phyloP scores from a whole-genome alignment of 495 filamentous ascomycete species.

The Neurospora sp. region DNA sequence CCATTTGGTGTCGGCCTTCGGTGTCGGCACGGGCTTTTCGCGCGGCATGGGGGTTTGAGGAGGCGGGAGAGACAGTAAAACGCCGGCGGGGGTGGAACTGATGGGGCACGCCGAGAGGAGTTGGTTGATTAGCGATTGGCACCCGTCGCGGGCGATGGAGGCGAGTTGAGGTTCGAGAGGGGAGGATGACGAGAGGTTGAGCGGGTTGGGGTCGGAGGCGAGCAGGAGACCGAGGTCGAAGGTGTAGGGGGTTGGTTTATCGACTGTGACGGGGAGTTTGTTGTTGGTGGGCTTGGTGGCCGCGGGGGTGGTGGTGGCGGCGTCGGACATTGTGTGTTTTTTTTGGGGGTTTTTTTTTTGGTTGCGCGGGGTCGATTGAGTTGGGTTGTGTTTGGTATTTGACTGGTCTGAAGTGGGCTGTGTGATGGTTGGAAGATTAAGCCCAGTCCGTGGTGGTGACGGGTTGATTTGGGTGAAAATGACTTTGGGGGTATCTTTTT shows the following conservation, averaged over 20 bases:
- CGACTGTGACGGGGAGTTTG: constrained; percentile 52
- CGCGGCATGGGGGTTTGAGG: too few relatives aligned
- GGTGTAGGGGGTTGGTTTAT: constrained; percentile 78
- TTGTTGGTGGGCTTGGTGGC: constrained; percentile 8
- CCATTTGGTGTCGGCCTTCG: constrained; percentile 84
- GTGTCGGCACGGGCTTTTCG: constrained; percentile 77
- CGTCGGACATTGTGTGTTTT: constrained; percentile 23
- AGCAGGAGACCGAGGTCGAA: constrained; percentile 87
- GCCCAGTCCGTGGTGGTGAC: background rate
- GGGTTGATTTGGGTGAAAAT: background rate
- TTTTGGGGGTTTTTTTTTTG: background rate
- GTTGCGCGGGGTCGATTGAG: background rate
- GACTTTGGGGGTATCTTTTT: background rate
- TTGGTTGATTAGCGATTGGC: constrained; percentile 70
- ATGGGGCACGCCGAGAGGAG: constrained; percentile 81
- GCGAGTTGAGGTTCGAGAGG: constrained; percentile 48
- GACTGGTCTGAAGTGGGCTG: background rate
- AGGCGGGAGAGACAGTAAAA: constrained; percentile 65
- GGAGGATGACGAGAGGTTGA: constrained; percentile 25
- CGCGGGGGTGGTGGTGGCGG: background rate
- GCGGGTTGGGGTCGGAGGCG: constrained; percentile 71
- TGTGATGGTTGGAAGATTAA: background rate
- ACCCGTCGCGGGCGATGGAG: constrained; percentile 68
- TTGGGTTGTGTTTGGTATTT: background rate
- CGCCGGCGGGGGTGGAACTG: constrained; percentile 53